Conservation (phyloP, 1,139 yeast species). For the Debaryomyces subglobosus region DNA sequence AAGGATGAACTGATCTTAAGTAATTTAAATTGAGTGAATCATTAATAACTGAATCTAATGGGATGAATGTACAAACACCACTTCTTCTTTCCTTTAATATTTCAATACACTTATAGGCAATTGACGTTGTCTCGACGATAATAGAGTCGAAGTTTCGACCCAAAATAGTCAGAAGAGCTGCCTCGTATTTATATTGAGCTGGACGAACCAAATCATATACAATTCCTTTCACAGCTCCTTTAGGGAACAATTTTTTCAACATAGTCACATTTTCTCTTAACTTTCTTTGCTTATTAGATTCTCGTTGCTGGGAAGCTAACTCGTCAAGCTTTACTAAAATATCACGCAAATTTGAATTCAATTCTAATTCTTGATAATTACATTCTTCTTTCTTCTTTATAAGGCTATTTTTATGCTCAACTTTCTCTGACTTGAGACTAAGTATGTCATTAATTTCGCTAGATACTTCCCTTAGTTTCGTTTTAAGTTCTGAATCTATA, state of each 20-base stretch:
- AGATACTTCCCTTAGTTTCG: conserved; percentile 36
- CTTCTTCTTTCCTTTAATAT: conserved; percentile 83
- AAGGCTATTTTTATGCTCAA: conserved; percentile 42
- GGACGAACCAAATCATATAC: conserved; percentile 83
- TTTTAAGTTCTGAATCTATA: conserved; percentile 35
- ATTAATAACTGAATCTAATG: conserved; percentile 68
- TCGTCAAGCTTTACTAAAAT: conserved; percentile 68
- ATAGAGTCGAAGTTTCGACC: conserved; percentile 84
- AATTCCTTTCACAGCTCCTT: conserved; percentile 72
- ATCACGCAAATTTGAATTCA: conserved; percentile 68
- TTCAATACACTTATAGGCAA: conserved; percentile 83
- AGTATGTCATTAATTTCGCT: conserved; percentile 36
- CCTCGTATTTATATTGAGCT: conserved; percentile 69
- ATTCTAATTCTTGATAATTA: conserved; percentile 51
- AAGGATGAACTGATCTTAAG: conserved; percentile 57
- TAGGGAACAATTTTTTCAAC: conserved; percentile 70
- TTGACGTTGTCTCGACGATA: conserved; percentile 72
- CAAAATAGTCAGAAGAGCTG: conserved; percentile 76
- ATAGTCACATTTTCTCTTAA: conserved; percentile 72
- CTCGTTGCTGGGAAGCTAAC: conserved; percentile 74
- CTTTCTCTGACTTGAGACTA: conserved; percentile 43
- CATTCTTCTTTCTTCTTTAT: conserved; percentile 50
- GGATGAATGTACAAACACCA: conserved; percentile 87
- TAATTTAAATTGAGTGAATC: conserved; percentile 61
- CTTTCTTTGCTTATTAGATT: conserved; percentile 67